Evolutionary conservation across 2,329 filamentous ascomycete genomes (phyloP), one percentile per base, ranked within the genome.

Genomic region (Pestalotiopsis sp.): DNA sequence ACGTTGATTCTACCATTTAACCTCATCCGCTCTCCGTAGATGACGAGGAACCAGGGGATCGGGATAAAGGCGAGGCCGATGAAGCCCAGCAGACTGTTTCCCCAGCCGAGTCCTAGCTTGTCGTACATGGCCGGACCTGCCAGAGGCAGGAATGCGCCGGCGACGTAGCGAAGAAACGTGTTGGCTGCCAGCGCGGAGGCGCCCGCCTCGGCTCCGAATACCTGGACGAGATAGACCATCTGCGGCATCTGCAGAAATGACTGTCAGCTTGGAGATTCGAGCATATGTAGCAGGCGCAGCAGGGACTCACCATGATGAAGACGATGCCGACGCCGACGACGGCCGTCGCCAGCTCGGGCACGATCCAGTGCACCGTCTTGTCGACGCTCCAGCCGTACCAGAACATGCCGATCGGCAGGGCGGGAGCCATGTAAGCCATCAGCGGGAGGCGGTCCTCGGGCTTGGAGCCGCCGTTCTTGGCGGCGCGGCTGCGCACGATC

Each of bases 101-200:
- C 62, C 62, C 62, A 64, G 17, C 86, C 86, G 1, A 88, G 72
- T 0, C 87, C 86, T 2, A 88, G 72, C 3, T 76, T 76, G 45
- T 82, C 75, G 72, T 87, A 89, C 80, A 89, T 82, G n/a, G 78
- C 76, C 27, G 84, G 74, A 0, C 84, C 86, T 17, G 80, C 81
- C 4, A 90, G 77, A 0, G 86, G 86, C 1, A 88, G 76, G 52
- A 87, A 78, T 0, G 84, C 86, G 12, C 86, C 87, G n/a, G 86
- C 79, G 0, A 87, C 72, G 7, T 73, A 75, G n/a, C 87, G 77
- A 6, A 89, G 87, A 6, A 90, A 83, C 11, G 88, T 79, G 70
- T 90, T 90, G 0, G 84, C 87, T 59, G 86, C 83, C 59, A 87
- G 82, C 0, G 83, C 83, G 76, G 84, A 73, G 4, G 72, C 72